Base-by-base conservation (phyloP, 306 rosid species). In the Purshia tridentata region DNA sequence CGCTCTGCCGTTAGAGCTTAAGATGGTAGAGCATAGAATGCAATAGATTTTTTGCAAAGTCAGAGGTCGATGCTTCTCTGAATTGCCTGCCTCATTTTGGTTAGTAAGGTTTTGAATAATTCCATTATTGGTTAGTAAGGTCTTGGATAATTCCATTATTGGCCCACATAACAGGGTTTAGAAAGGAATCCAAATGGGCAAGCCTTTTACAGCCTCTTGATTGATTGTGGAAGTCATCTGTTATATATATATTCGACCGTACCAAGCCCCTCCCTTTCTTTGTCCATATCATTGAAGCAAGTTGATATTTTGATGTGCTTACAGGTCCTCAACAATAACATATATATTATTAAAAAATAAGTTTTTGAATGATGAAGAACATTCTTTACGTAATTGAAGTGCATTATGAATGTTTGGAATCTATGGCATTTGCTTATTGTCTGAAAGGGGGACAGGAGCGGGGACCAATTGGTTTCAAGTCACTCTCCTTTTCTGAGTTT, bases 401-500 rank as follows among this genome's bases (percentile, higher is more conserved):
- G 79, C 89, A 81, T 86, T 73, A 82, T 90, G 91, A 84, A 47
- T 83, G 79, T 81, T 82, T 86, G 89, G 92, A 88, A 82, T 86
- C 85, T 82, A 73, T 77, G 64, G 81, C 82, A 81, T 83, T 77
- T 74, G 73, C 72, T 72, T 59, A 70, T 84, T 88, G 92, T 86
- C 85, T 81, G 72, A 73, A 82, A 84, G 45, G 84, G 83, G 82
- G 84, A 87, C 93, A 89, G 75, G 10, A 39, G 73, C 68, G 91
- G 93, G 98, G 92, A 86, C 98, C 89, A 80, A 85, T 86, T 66
- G 82, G 88, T 76, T 88, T 82, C 81, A 80, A 82, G 86, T 87
- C 92, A 81, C 86, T 84, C 82, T 85, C 80, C 73, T 81, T 73
- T 92, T 84, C 83, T 83, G 80, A 77, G 79, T 78, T 82, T 81